Evolutionary conservation across 2,329 filamentous ascomycete genomes (phyloP).

Genomic region (Dothistroma pini): DNA sequence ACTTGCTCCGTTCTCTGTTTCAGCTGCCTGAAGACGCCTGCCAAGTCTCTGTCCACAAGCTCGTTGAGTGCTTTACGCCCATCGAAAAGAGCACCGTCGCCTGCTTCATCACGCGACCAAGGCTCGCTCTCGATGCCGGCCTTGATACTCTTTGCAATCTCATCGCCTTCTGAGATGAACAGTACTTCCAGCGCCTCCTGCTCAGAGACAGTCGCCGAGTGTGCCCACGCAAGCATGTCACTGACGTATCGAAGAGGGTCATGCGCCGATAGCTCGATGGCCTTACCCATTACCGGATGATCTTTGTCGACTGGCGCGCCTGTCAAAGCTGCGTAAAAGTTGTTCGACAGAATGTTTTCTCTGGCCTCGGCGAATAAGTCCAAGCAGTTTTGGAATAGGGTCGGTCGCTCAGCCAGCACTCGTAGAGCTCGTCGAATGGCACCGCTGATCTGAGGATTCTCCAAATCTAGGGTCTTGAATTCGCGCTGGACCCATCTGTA

Average conservation of each 20-base stretch:
- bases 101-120: constrained; percentile 60
- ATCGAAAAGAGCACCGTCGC: constrained; percentile 61
- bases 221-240: constrained; percentile 96
- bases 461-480: constrained; percentile 86
- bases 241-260: constrained; percentile 88
- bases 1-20: constrained; percentile 87
- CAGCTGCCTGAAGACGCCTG: constrained; percentile 77
- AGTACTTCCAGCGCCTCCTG: constrained; percentile 86
- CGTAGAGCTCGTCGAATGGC: constrained; percentile 79
- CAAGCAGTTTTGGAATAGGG: constrained; percentile 87
- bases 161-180: constrained; percentile 86
- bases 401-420: constrained; percentile 83
- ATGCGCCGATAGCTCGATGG: constrained; percentile 90
- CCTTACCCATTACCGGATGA: constrained; percentile 58
- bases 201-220: constrained; percentile 91
- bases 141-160: constrained; percentile 77
- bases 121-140: constrained; percentile 77
- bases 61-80: constrained; percentile 76
- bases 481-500: constrained; percentile 94
- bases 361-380: constrained; percentile 90
- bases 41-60: constrained; percentile 80
- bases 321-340: constrained; percentile 84
- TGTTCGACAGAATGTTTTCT: constrained; percentile 79
- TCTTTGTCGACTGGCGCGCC: constrained; percentile 62
- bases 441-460: constrained; percentile 87